Evolutionary conservation across 495 filamentous ascomycete species (phyloP), one percentile per base, ranked within the genome.

Genomic region (Penicillium paradoxum): DNA sequence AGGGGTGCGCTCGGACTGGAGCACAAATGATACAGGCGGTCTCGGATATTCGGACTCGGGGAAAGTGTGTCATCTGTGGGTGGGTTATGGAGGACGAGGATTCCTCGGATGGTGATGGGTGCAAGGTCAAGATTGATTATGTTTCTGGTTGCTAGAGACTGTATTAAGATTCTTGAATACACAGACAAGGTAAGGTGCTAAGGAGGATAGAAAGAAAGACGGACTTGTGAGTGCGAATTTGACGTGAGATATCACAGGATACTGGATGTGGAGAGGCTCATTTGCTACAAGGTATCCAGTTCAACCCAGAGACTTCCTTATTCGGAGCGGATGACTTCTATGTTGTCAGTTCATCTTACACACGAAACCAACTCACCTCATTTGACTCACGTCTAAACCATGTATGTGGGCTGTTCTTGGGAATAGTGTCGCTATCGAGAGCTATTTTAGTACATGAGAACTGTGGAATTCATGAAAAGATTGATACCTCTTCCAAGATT

Each of bases 61-160:
- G 42, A 4, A 25, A 42, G 14, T 32, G 25, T 45, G 14, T 18
- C 9, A 18, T 30, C 7, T 17, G 42, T 17, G 14, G 25, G 17
- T 45, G 42, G 42, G 25, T 11, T 15, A 7, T 9, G 24, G 41
- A 30, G 21, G 22, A 14, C 1, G 10, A 32, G 10, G 29, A 11
- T 11, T 32, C 29, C 9, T 2, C 10, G 4, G 9, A 24, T 45
- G 42, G 10, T 25, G 42, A 45, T 30, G 42, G 24, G 6, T 45
- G 42, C 25, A 45, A 30, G n/a, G 17, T 45, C 9, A 32, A 45
- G 42, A 45, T 45, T 30, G 42, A 45, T 32, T 45, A 32, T 45
- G 42, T 45, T 3, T 7, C 25, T 17, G 24, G 4, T 29, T 45
- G 42, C 2, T 45, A 27, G 17, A 15, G 2, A 6, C 13, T 2